A percentile compares a stretch with the other conserved stretches of the same genome.
Evolutionary conservation across 371 early-diverging fungal genomes (phyloP).

Genomic region (Syncephalastrum sp.): DNA sequence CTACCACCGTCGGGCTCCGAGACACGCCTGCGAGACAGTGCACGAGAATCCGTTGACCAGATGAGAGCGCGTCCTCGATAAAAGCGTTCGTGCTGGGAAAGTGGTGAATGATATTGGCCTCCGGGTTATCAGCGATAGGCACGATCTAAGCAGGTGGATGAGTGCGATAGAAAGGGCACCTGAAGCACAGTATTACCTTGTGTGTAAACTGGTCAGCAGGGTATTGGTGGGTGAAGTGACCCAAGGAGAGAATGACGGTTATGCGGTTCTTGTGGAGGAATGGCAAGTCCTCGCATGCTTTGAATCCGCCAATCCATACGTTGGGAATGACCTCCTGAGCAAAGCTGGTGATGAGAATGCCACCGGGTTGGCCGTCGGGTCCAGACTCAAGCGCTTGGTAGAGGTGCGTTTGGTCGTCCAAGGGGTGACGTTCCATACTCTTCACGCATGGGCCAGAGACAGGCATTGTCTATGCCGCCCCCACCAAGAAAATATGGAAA

Average conservation of each 20-base stretch:
- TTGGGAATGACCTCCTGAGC: slow-evolving; percentile 37
- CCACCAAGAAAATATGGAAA: no score
- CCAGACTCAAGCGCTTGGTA: slow-evolving; percentile 40
- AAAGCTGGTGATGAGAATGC: slow-evolving; percentile 45
- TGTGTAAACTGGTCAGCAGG: slow-evolving; percentile 42
- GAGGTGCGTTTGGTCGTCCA: slow-evolving; percentile 14
- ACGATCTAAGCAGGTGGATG: slow-evolving; percentile 35
- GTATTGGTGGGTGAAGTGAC: slow-evolving; percentile 41
- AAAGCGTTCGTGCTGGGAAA: slow-evolving; percentile 66
- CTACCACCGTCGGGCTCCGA: slow-evolving; percentile 37
- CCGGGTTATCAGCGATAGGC: slow-evolving; percentile 63
- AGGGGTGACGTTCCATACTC: not conserved
- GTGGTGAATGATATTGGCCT: slow-evolving; percentile 67
- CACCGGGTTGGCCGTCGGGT: slow-evolving; percentile 44
- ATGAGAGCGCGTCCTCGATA: slow-evolving; percentile 47
- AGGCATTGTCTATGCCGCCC: no score
- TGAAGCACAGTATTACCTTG: slow-evolving; percentile 32
- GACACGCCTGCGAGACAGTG: slow-evolving; percentile 53
- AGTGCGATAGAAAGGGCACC: not conserved
- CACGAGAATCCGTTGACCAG: slow-evolving; percentile 59
- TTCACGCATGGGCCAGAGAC: no score
- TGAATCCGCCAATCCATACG: slow-evolving; percentile 50
- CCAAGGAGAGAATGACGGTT: slow-evolving; percentile 55
- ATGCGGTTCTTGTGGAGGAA: slow-evolving; percentile 55
- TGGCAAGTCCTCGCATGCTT: slow-evolving; percentile 28